Evolutionary conservation across 495 filamentous ascomycete genomes (phyloP).

Genomic region (Lichina pygmaea): DNA sequence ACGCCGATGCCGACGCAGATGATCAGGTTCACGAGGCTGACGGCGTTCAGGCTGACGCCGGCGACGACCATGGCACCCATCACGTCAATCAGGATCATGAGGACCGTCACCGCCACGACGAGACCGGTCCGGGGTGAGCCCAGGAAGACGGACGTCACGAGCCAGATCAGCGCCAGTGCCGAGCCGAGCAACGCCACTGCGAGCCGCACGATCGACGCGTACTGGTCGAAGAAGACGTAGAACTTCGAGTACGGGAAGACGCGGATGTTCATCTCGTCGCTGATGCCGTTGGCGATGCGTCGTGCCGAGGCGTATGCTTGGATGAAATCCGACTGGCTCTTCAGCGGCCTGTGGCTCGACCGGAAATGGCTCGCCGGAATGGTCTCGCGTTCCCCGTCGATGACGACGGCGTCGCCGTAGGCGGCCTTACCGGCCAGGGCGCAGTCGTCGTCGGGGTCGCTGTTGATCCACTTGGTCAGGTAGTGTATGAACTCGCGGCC

Average conservation of each 20-base stretch:
- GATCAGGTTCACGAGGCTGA: conserved; percentile 86
- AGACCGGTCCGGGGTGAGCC: conserved; percentile 62
- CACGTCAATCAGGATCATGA: conserved; percentile 87
- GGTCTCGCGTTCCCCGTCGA: conserved; percentile 33
- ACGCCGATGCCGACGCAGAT: conserved; percentile 91
- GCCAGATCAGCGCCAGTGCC: conserved; percentile 58
- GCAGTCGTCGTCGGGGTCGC: conserved; percentile 60
- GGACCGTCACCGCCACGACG: conserved; percentile 59
- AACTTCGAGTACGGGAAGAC: conserved; percentile 92
- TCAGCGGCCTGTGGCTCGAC: conserved; percentile 60
- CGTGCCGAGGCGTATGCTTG: conserved; percentile 67
- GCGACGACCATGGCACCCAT: conserved; percentile 80
- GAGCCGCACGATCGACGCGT: conserved; percentile 54
- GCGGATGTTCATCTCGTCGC: conserved; percentile 33
- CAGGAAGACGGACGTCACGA: conserved; percentile 49
- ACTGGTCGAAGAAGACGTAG: conserved; percentile 98
- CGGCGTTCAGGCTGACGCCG: conserved; percentile 78
- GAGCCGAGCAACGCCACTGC: conserved; percentile 55
- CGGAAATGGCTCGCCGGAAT: conserved; percentile 75
- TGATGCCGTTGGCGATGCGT: conserved; percentile 57
- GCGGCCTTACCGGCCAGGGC: conserved; percentile 68
- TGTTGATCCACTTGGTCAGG: conserved; percentile 48
- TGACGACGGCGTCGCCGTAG: conserved; percentile 63
- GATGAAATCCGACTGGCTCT: conserved; percentile 84
- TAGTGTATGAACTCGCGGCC: conserved; percentile 74